A percentile compares a stretch with the other conserved stretches of the same genome.
Evolutionary conservation across 768 basidiomycete species (phyloP).

Genomic region (Amanita fuliginea): DNA sequence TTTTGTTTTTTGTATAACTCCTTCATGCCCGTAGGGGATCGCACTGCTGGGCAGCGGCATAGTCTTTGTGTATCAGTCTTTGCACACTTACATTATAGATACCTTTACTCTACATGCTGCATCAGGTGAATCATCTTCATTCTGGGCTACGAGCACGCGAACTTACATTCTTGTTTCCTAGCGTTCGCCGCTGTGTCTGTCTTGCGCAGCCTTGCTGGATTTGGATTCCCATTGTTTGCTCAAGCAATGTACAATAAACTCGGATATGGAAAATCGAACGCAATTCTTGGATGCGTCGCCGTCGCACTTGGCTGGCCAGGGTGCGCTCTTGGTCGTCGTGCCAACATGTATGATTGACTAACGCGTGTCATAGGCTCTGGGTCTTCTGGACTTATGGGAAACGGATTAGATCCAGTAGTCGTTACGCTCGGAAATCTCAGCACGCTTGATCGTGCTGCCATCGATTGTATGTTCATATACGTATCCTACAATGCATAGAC

Average conservation of each 20-base stretch:
- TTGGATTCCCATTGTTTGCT: conserved; percentile 72
- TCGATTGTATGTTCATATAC: too few species aligned
- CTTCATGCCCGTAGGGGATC: conserved; percentile 37
- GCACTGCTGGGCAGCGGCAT: conserved; percentile 43
- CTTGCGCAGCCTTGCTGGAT: conserved; percentile 62
- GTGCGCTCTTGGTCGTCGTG: conserved; percentile 21
- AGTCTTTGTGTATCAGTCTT: conserved; percentile 48
- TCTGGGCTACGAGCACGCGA: background rate
- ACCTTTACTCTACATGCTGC: conserved; percentile 56
- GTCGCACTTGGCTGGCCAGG: conserved; percentile 39
- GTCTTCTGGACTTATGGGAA: conserved; percentile 7
- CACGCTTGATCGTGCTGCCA: too few species aligned
- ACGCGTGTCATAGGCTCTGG: conserved; percentile 6
- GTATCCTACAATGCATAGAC: conserved; percentile 29
- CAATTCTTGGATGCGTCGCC: conserved; percentile 47
- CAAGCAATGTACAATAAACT: conserved; percentile 45
- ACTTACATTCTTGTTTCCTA: conserved; percentile 10
- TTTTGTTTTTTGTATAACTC: conserved; percentile 2
- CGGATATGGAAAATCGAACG: conserved; percentile 62
- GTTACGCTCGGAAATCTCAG: conserved; percentile 6
- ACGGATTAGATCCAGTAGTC: conserved; percentile 2
- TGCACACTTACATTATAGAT: conserved; percentile 62
- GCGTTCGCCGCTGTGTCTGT: conserved; percentile 56
- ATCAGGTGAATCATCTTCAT: conserved; percentile 30
- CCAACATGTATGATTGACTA: background rate